Percentiles rank a stretch among this genome's conserved stretches.
Evolutionary conservation across 768 basidiomycete species (phyloP).

Genomic region (Galerina sulciceps): DNA sequence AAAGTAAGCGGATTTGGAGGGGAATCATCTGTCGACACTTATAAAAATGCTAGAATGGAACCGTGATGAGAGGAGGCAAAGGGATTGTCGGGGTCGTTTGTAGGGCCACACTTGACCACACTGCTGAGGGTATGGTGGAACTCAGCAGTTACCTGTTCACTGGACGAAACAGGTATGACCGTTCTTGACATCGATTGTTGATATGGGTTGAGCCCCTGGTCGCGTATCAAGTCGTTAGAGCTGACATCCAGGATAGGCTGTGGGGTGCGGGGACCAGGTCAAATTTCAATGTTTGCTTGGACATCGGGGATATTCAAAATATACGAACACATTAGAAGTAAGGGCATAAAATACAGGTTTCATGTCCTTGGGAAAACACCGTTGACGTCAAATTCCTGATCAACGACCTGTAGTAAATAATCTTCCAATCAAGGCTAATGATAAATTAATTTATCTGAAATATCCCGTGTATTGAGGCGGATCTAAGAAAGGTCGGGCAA

Average conservation of each 20-base stretch:
- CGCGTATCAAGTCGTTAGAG: constrained; percentile 61
- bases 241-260: constrained; percentile 63
- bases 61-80: constrained; percentile 59
- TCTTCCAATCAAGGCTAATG: not conserved
- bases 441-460: constrained; percentile 45
- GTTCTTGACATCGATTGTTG: constrained; percentile 47
- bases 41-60: constrained; percentile 56
- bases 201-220: constrained; percentile 62
- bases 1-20: not conserved
- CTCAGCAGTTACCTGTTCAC: constrained; percentile 54
- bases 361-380: constrained; percentile 49
- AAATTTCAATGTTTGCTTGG: not conserved
- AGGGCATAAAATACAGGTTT: constrained; percentile 45
- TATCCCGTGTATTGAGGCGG: constrained; percentile 52
- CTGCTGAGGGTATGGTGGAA: constrained; percentile 54
- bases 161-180: constrained; percentile 55
- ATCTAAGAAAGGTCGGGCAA: constrained; percentile 4
- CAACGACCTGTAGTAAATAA: not conserved
- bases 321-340: constrained; percentile 43
- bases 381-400: constrained; percentile 51
- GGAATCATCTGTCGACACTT: constrained; percentile 16
- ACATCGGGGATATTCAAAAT: not conserved
- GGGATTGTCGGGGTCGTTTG: constrained; percentile 46
- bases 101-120: constrained; percentile 35
- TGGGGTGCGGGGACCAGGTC: not conserved